phyloP scores from a whole-genome alignment of 1,284 basidiomycete genomes.

The Vanrija sp. region DNA sequence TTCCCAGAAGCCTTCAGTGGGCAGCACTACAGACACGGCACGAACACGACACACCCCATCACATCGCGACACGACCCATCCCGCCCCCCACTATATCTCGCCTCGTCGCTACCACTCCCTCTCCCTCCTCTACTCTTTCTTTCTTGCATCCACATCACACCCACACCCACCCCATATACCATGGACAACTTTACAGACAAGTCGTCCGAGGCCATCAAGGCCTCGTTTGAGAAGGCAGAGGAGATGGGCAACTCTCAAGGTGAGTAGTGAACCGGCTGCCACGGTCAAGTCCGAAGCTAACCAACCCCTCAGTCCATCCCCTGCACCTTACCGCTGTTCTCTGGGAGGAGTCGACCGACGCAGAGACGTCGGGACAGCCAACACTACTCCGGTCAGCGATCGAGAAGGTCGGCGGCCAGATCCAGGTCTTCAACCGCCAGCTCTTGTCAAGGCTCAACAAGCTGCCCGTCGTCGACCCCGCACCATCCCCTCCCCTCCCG shows the following conservation, averaged over 20 bases:
- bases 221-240: constrained; percentile 52
- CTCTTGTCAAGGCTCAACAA: constrained; percentile 49
- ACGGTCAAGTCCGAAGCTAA: neutral
- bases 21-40: neutral
- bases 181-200: constrained; percentile 51
- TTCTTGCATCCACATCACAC: neutral
- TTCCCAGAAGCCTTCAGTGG: too few relatives aligned
- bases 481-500: constrained; percentile 69
- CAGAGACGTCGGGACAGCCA: constrained; percentile 28
- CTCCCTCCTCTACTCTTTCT: neutral
- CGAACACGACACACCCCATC: neutral
- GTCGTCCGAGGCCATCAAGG: constrained; percentile 54
- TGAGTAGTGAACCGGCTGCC: constrained; percentile 10
- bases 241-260: constrained; percentile 45
- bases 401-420: constrained; percentile 47
- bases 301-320: constrained; percentile 37
- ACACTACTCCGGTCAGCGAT: constrained; percentile 42
- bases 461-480: constrained; percentile 75
- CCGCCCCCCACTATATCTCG: neutral
- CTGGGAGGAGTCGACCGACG: constrained; percentile 37
- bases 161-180: constrained; percentile 14
- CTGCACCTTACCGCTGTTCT: constrained; percentile 47
- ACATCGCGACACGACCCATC: neutral
- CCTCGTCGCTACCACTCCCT: neutral
- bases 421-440: constrained; percentile 39